Base-by-base conservation (phyloP, 768 basidiomycete species). In the Russula ochroleuca region DNA sequence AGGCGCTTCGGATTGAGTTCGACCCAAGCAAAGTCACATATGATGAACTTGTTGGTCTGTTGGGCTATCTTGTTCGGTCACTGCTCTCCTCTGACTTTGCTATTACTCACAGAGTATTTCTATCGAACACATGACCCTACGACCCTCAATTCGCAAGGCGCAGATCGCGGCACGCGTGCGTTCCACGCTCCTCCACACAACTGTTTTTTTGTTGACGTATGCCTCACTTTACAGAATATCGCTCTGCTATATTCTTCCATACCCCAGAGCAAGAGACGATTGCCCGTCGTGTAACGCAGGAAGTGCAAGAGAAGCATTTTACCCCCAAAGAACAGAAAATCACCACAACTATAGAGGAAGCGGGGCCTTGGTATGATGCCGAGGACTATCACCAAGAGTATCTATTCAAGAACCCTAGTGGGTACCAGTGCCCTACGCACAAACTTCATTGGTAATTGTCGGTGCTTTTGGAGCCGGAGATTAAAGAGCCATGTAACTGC, bases 41-140 rank as follows among this genome's bases (percentile, higher is more conserved):
- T 69, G 91, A 78, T 9, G 87, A 96, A 72, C 85, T 98, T 38
- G 92, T 95, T 38, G 90, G 90, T 87, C 72, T 67, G 89, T 82
- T 25, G 21, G 21, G 3, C 33, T 35, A n/a, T 8, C 61, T 5
- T 59, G 11, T 37, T 33, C 23, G 4, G 31, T 15, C 23, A 28
- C 41, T 9, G 3, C 41, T 35, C 14, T 0, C 47, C 35, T 37
- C 47, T 65, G 28, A 23, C 28, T 28, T 28, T 43, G 3, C 17
- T n/a, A 38, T 25, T 14, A 38, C 17, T 5, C 28, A 14, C 73
- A 87, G 93, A 96, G 75, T 95, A 94, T 79, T 96, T 96, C 76
- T 96, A 94, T 74, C 83, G 96, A 51, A 92, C 91, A 0, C 95
- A 98, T 70, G 94, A 97, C 68, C 92, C 95, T 3, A 96, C 94